These are phyloP conservation scores for Pachyrhizus erosus DNA, from an alignment of 306 rosid genomes.

Conservation along the genomic window DNA sequence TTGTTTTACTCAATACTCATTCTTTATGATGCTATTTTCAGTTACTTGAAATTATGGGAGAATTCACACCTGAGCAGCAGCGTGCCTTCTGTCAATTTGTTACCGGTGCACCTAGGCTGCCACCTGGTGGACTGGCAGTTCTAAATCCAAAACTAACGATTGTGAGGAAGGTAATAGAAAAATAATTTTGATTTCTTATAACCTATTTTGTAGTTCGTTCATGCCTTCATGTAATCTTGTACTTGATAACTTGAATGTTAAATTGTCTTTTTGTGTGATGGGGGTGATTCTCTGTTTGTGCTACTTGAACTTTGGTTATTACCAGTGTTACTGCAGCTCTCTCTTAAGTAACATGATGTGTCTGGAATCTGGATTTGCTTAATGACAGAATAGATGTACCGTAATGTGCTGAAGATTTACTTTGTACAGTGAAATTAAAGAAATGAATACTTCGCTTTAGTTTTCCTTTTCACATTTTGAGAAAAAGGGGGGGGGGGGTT, in stretches of 20 bases:
- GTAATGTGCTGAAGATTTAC: neutral
- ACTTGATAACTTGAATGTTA: neutral
- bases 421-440: neutral
- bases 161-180: conserved; percentile 84
- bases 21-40: conserved; percentile 30
- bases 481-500: too few relatives aligned
- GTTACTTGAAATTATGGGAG: conserved; percentile 51
- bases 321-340: too few relatives aligned
- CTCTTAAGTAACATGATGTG: neutral
- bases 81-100: conserved; percentile 97
- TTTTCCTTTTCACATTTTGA: neutral
- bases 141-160: conserved; percentile 93
- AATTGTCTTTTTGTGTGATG: neutral
- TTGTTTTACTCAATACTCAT: conserved; percentile 7
- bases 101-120: conserved; percentile 97
- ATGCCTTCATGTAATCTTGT: neutral
- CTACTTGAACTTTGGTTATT: neutral
- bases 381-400: neutral
- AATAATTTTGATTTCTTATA: neutral
- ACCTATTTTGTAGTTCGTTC: neutral
- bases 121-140: conserved; percentile 86
- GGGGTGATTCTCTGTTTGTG: too few relatives aligned
- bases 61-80: conserved; percentile 82
- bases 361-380: neutral
- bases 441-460: neutral